These are phyloP conservation scores for Musa schizocarpa DNA, from an alignment of 176 grass and related monocot species.

Conservation along the genomic window DNA sequence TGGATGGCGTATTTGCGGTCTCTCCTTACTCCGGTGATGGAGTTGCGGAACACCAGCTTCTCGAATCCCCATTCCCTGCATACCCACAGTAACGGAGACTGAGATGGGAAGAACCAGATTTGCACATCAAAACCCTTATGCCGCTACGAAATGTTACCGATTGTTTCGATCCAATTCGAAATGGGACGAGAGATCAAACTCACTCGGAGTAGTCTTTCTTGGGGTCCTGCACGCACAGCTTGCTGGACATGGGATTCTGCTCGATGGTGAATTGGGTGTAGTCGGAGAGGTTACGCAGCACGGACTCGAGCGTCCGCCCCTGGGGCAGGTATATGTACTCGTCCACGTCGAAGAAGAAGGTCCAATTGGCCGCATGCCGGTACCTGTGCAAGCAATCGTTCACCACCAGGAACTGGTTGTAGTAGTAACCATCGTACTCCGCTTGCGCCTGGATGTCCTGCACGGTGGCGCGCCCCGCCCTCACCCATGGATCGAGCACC, in stretches of 20 bases:
- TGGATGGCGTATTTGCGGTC: constrained; percentile 90
- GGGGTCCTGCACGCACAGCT: constrained; percentile 59
- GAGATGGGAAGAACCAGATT: neutral
- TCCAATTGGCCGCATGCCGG: constrained; percentile 73
- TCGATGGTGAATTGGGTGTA: constrained; percentile 88
- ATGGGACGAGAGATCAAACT: neutral
- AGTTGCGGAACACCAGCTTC: constrained; percentile 72
- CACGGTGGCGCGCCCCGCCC: constrained; percentile 50
- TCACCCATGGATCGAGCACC: constrained; percentile 70
- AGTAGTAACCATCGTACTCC: constrained; percentile 79
- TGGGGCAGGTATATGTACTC: constrained; percentile 71
- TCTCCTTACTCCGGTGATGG: constrained; percentile 42
- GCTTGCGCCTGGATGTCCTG: constrained; percentile 74
- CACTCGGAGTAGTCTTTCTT: constrained; percentile 44
- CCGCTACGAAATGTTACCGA: neutral
- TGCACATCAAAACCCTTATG: neutral
- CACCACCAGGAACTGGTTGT: constrained; percentile 89
- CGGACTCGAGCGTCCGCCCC: constrained; percentile 35
- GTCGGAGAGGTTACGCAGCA: constrained; percentile 37
- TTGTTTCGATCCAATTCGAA: neutral
- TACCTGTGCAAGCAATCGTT: constrained; percentile 83
- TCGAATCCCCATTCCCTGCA: constrained; percentile 85
- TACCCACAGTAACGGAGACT: neutral
- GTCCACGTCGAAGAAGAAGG: constrained; percentile 95
- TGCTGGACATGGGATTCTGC: constrained; percentile 88